Percentiles rank a stretch among this genome's conserved stretches.
Evolutionary conservation across 2,329 filamentous ascomycete species (phyloP).

Genomic region (Polychaeton citri): DNA sequence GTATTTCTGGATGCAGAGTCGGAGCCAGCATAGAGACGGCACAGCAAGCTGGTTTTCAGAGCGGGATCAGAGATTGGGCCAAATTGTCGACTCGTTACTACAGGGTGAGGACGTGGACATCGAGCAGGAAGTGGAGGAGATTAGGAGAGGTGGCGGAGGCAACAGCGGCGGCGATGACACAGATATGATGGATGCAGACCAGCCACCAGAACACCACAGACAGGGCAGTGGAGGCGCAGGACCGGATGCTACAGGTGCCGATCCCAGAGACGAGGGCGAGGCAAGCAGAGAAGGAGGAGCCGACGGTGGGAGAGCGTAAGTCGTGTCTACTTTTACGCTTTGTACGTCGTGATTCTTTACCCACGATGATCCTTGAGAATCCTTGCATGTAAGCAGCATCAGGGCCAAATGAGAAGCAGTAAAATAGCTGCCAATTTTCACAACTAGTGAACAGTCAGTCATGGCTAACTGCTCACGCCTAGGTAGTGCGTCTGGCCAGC

Average conservation of each 20-base stretch:
- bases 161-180: constrained; percentile 45
- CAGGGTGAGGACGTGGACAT: constrained; percentile 85
- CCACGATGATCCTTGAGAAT: no score
- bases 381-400: no score
- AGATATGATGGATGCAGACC: constrained; percentile 52
- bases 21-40: constrained; percentile 58
- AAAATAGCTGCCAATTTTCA: no score
- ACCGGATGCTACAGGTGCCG: constrained; percentile 75
- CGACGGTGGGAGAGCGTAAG: constrained; percentile 99
- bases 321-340: no score
- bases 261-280: constrained; percentile 81
- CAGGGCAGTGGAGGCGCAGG: constrained; percentile 69
- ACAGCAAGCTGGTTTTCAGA: constrained; percentile 70
- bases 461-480: background rate
- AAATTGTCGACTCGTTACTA: constrained; percentile 71
- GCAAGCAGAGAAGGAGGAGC: constrained; percentile 82
- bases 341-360: no score
- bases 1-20: constrained; percentile 94
- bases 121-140: constrained; percentile 48
- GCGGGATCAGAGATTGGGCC: constrained; percentile 73
- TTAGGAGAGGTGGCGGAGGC: constrained; percentile 42
- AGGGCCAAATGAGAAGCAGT: no score
- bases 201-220: constrained; percentile 49
- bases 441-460: background rate
- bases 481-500: background rate